A percentile compares a stretch with the other conserved stretches of the same genome.
Evolutionary conservation across 2,329 filamentous ascomycete species (phyloP).

Genomic region (Penicillium olsonii): DNA sequence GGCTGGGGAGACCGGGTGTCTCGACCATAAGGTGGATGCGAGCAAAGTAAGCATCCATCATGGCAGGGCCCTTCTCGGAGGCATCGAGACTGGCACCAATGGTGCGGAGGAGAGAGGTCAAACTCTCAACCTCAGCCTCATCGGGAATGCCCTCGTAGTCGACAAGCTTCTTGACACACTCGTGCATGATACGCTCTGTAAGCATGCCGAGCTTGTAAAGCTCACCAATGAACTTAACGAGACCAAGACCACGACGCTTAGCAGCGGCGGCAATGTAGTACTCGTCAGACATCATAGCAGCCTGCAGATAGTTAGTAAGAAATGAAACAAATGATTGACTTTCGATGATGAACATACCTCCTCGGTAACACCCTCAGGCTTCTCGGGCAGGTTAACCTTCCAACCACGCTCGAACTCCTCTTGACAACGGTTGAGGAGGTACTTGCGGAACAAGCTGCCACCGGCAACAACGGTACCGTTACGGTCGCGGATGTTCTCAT

Average conservation of each 20-base stretch:
- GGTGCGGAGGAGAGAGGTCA: constrained; percentile 88
- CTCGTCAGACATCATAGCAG: constrained; percentile 86
- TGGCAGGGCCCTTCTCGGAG: constrained; percentile 76
- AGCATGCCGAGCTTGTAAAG: constrained; percentile 98
- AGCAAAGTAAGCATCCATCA: constrained; percentile 93
- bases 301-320: constrained; percentile 31
- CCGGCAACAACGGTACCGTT: constrained; percentile 83
- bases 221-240: constrained; percentile 99
- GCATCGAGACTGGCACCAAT: constrained; percentile 85
- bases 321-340: neutral
- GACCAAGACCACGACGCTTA: constrained; percentile 94
- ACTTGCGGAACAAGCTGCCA: constrained; percentile 95
- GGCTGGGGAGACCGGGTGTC: constrained; percentile 77
- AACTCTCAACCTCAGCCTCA: constrained; percentile 92
- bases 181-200: constrained; percentile 99
- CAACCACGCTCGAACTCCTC: constrained; percentile 98
- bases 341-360: constrained; percentile 50
- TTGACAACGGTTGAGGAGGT: constrained; percentile 96
- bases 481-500: constrained; percentile 93
- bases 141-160: constrained; percentile 93
- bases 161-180: constrained; percentile 95
- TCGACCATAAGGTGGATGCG: constrained; percentile 83
- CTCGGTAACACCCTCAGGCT: constrained; percentile 69
- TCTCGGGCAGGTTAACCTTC: constrained; percentile 81
- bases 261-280: constrained; percentile 93